A percentile compares a stretch with the other conserved stretches of the same genome.
Conservation (phyloP, 176 grass and related monocot species). For the Tuctoria greenei region DNA sequence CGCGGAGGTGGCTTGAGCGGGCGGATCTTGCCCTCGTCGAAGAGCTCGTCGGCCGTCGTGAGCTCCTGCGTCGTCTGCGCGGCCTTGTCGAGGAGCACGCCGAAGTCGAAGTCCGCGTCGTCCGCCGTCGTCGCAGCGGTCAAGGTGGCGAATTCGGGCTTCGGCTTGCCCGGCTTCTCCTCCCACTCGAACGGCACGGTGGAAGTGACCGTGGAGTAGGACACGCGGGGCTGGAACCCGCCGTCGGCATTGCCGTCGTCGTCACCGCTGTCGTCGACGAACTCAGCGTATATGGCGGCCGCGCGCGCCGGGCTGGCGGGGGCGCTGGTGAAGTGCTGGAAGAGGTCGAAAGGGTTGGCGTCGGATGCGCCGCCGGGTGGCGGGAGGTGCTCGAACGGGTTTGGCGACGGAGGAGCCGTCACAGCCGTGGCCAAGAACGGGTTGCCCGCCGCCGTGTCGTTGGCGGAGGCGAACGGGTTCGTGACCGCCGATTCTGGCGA, state of each 20-base stretch:
- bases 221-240: constrained; percentile 35
- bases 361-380: constrained; percentile 29
- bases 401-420: constrained; percentile 43
- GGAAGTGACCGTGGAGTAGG: constrained; percentile 44
- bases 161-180: constrained; percentile 74
- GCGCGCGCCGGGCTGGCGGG: constrained; percentile 72
- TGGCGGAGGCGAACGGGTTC: constrained; percentile 50
- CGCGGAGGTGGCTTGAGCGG: constrained; percentile 73
- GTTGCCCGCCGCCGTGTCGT: constrained; percentile 12
- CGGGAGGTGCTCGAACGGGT: constrained; percentile 47
- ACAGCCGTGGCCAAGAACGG: constrained; percentile 38
- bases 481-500: neutral
- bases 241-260: neutral
- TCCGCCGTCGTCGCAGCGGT: no score
- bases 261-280: neutral
- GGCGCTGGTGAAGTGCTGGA: constrained; percentile 71
- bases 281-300: constrained; percentile 55
- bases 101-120: constrained; percentile 73
- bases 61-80: constrained; percentile 27
- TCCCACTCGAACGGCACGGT: constrained; percentile 82
- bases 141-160: constrained; percentile 25
- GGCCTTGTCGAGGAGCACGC: constrained; percentile 46
- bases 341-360: constrained; percentile 55
- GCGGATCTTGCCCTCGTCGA: constrained; percentile 65
- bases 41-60: constrained; percentile 75